Evolutionary conservation across 169 alveolate genomes (phyloP).

Genomic region (Ichthyophthirius multifiliis): DNA sequence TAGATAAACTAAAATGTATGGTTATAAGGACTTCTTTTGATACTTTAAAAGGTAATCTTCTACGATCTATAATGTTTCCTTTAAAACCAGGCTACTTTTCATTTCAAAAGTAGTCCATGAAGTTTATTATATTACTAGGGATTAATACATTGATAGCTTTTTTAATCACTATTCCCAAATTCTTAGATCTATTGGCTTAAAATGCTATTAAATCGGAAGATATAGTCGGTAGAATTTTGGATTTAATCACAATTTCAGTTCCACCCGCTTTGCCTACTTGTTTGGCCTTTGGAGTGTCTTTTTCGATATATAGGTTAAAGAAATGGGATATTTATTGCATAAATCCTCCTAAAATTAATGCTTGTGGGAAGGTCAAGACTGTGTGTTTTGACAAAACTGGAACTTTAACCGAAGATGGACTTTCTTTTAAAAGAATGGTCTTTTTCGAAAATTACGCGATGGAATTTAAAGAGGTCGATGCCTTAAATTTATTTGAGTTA

Average conservation of each 20-base stretch:
- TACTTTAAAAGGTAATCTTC: conserved; percentile 21
- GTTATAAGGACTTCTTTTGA: neutral
- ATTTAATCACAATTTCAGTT: conserved; percentile 89
- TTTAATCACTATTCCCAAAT: conserved; percentile 35
- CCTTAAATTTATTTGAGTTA: conserved; percentile 31
- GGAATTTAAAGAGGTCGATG: conserved; percentile 7
- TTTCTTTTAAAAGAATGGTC: conserved; percentile 53
- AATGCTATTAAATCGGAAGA: neutral
- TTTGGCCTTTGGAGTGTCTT: conserved; percentile 91
- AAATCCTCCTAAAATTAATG: conserved; percentile 94
- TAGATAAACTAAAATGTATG: neutral
- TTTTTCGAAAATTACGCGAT: neutral
- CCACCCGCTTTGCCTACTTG: conserved; percentile 96
- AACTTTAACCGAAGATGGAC: conserved; percentile 94
- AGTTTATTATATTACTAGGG: conserved; percentile 63
- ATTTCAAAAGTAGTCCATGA: conserved; percentile 69
- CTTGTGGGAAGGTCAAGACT: conserved; percentile 93
- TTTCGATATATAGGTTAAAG: conserved; percentile 90
- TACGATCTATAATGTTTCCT: conserved; percentile 76
- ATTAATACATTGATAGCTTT: conserved; percentile 61
- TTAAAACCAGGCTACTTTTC: conserved; percentile 60
- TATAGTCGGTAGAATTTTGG: conserved; percentile 80
- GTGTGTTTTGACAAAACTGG: conserved; percentile 98
- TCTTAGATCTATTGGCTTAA: neutral
- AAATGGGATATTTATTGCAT: conserved; percentile 90